These are phyloP conservation scores for Nymphaea thermarum DNA, from an alignment of 164 flowering plant genomes.

Conservation along the genomic window DNA sequence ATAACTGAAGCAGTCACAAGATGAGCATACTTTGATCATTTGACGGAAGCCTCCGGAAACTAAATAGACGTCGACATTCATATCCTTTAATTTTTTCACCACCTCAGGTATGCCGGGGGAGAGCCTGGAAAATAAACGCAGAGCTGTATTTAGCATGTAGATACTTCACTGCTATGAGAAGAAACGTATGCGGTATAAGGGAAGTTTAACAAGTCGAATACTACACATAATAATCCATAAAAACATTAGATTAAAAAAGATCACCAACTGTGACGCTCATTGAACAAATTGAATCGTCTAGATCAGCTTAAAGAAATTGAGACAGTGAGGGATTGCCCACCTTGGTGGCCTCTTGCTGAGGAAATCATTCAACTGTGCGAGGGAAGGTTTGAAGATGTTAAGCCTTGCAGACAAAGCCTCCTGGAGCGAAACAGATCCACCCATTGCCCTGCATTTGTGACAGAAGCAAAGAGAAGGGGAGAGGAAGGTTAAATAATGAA, in stretches of 20 bases:
- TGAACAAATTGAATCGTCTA: too few species aligned
- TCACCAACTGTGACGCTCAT: too few species aligned
- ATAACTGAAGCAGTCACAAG: too few species aligned
- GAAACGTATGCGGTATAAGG: too few species aligned
- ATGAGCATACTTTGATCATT: slow-evolving; percentile 72
- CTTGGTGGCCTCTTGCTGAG: slow-evolving; percentile 81
- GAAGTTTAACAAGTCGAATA: too few species aligned
- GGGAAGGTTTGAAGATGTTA: slow-evolving; percentile 77
- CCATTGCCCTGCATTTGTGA: slow-evolving; percentile 65
- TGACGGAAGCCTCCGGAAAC: slow-evolving; percentile 98
- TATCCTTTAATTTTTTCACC: slow-evolving; percentile 62
- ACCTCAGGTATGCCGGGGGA: slow-evolving; percentile 82
- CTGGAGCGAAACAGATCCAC: slow-evolving; percentile 93
- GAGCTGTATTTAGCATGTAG: too few species aligned
- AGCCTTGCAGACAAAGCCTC: slow-evolving; percentile 93
- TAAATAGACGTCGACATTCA: slow-evolving; percentile 50
- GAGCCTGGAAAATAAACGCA: slow-evolving; percentile 26
- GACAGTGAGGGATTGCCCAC: slow-evolving; percentile 16
- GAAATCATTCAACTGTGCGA: slow-evolving; percentile 62
- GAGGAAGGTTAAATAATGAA: not conserved
- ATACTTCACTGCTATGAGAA: too few species aligned
- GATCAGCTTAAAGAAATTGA: too few species aligned
- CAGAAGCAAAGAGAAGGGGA: slow-evolving; percentile 6
- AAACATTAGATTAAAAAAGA: too few species aligned
- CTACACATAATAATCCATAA: too few species aligned